phyloP scores from a whole-genome alignment of 2,329 filamentous ascomycete species.

The Colletotrichum sidae region DNA sequence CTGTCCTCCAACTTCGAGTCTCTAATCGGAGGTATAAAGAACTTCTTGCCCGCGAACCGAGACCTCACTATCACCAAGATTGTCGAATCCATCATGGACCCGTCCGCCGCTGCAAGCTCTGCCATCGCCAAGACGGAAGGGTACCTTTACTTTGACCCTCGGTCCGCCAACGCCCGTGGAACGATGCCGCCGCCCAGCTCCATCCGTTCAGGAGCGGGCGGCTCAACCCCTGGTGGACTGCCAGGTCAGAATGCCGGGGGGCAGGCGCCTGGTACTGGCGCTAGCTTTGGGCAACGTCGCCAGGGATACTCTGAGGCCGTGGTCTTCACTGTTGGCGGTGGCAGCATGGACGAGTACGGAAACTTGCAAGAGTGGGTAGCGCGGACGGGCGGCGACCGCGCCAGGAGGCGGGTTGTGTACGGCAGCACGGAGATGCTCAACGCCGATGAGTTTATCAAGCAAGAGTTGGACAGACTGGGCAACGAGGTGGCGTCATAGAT shows the following conservation, averaged over 20 bases:
- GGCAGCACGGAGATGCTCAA: conserved; percentile 89
- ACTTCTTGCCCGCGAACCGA: conserved; percentile 95
- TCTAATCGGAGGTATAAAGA: conserved; percentile 95
- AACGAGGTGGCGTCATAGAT: conserved; percentile 59
- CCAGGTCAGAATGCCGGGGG: conserved; percentile 57
- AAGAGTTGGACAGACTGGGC: conserved; percentile 73
- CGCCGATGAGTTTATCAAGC: conserved; percentile 73
- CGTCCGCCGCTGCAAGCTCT: conserved; percentile 85
- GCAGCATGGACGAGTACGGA: conserved; percentile 98
- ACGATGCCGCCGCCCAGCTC: conserved; percentile 86
- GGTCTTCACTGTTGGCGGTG: conserved; percentile 95
- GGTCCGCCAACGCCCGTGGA: conserved; percentile 91
- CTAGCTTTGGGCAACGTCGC: conserved; percentile 89
- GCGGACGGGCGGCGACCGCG: conserved; percentile 75
- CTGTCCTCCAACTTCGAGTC: conserved; percentile 88
- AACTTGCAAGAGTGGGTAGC: conserved; percentile 97
- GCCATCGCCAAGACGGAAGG: conserved; percentile 96
- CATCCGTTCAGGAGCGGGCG: conserved; percentile 59
- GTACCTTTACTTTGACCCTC: conserved; percentile 97
- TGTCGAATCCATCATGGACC: conserved; percentile 98
- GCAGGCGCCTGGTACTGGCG: conserved; percentile 72
- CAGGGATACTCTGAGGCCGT: conserved; percentile 92
- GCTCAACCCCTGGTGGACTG: conserved; percentile 57
- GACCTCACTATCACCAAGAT: conserved; percentile 98
- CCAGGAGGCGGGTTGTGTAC: conserved; percentile 88